Evolutionary conservation across 139 green algal species (phyloP).

Genomic region (Chlamydomonas sp.): DNA sequence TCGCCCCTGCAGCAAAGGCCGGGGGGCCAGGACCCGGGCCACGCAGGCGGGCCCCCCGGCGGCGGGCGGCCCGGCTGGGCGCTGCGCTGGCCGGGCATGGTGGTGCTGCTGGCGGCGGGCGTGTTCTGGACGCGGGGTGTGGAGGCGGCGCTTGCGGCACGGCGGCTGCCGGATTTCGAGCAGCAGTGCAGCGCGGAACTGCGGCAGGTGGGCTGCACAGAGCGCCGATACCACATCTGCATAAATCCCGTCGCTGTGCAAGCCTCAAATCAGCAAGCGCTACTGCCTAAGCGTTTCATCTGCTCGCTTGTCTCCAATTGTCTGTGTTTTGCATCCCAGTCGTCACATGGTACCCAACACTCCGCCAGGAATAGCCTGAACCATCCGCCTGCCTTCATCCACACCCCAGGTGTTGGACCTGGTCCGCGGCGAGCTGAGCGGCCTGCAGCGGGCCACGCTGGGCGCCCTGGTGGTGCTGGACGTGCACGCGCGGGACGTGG

Average conservation of each 20-base stretch:
- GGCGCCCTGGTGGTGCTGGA: slow-evolving; percentile 84
- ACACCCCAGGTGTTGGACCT: slow-evolving; percentile 41
- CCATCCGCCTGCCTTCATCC: background rate
- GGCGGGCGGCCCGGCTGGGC: slow-evolving; percentile 64
- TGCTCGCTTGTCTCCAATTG: no score
- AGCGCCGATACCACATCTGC: no score
- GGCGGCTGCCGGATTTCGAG: slow-evolving; percentile 6
- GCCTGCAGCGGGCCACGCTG: slow-evolving; percentile 70
- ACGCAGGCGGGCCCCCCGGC: no score
- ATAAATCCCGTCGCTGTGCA: no score
- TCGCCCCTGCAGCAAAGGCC: background rate
- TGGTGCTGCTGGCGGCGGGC: slow-evolving; percentile 68
- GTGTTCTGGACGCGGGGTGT: slow-evolving; percentile 74
- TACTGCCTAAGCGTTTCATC: background rate
- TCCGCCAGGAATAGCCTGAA: no score
- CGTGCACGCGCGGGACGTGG: slow-evolving; percentile 82
- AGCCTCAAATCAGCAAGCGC: no score
- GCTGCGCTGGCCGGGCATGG: slow-evolving; percentile 82
- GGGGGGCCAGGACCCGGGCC: background rate
- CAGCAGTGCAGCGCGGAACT: slow-evolving; percentile 71
- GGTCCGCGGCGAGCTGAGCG: slow-evolving; percentile 63
- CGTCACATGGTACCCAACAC: no score
- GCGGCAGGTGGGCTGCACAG: slow-evolving; percentile 11
- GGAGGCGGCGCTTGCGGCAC: slow-evolving; percentile 54
- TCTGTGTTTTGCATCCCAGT: no score